Base-by-base conservation (phyloP, 768 basidiomycete species). In the Rhodotorula graminis region DNA sequence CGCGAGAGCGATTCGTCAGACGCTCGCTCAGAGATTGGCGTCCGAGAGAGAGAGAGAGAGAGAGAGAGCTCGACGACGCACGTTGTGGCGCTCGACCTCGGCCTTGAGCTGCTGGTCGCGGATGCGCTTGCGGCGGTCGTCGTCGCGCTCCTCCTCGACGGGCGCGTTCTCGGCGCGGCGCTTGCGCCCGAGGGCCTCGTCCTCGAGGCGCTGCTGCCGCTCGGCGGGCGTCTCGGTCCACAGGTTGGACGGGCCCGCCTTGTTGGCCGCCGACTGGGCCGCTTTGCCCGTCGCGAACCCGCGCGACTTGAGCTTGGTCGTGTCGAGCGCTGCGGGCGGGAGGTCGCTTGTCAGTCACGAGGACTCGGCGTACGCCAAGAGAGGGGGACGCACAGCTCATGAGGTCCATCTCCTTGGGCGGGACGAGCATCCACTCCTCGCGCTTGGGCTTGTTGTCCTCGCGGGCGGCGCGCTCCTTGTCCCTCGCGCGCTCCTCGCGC, bases 191-290 rank as follows among this genome's bases (percentile, higher is more conserved):
- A 88, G 86, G 3, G 96, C 89, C 80, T 99, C 95, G 79, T 98
- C 95, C 2, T 88, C 88, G n/a, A 97, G 83, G 2, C 96, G 86
- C 78, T 95, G 89, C 79, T 92, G 92, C 25, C 89, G 86, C 79
- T 98, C 92, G 0, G 89, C 89, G 0, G 96, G 96, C 1, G 96
- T 97, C 83, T 99, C 96, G 0, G 96, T 99, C 96, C 96, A 99
- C 75, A 90, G 90, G 44, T 81, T 78, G 12, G 80, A 75, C 14
- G 44, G 73, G 68, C 81, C 81, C 57, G n/a, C 82, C 74, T 33
- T 86, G 82, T 65, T 85, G 84, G n/a, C 78, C 58, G 71, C 78
- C 2, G 78, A 77, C 47, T 62, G 72, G 47, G 65, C 59, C 9
- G 64, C 61, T 49, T 70, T 59, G 40, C 67, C 73, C 9, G 72